phyloP scores from a whole-genome alignment of 2,329 filamentous ascomycete genomes.

The Penicillium sumatraense region DNA sequence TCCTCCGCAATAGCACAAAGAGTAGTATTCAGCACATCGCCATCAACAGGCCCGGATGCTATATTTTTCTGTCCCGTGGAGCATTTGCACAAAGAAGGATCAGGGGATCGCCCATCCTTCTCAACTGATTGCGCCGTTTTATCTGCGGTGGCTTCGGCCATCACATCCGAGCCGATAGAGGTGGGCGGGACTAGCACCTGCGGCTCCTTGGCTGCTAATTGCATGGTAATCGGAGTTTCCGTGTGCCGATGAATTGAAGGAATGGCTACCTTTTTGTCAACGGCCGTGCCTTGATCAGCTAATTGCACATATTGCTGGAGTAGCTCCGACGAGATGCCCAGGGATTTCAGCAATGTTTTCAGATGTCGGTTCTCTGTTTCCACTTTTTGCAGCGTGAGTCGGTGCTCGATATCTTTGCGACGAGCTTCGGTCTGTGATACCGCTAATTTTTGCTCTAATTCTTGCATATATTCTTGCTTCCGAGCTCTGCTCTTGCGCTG shows the following conservation, averaged over 20 bases:
- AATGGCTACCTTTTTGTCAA: slow-evolving; percentile 40
- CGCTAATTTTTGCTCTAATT: slow-evolving; percentile 39
- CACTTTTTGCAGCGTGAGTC: slow-evolving; percentile 38
- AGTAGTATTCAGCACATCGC: slow-evolving; percentile 38
- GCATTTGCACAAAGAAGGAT: slow-evolving; percentile 31
- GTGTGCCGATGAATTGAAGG: slow-evolving; percentile 31
- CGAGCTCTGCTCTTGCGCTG: slow-evolving; percentile 44
- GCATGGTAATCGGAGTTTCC: not conserved
- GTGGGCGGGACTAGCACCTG: not conserved
- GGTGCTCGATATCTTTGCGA: slow-evolving; percentile 38
- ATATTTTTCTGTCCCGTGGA: slow-evolving; percentile 12
- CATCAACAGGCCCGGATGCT: slow-evolving; percentile 25
- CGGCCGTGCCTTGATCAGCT: slow-evolving; percentile 20
- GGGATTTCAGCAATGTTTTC: slow-evolving; percentile 28
- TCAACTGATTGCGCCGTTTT: not conserved
- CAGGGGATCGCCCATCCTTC: not conserved
- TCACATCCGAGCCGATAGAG: not conserved
- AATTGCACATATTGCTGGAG: slow-evolving; percentile 34
- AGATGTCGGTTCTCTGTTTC: slow-evolving; percentile 40
- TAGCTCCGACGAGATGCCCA: slow-evolving; percentile 28
- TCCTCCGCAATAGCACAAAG: slow-evolving; percentile 45
- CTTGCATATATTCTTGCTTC: slow-evolving; percentile 41
- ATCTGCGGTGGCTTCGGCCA: not conserved
- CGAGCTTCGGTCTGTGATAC: slow-evolving; percentile 32
- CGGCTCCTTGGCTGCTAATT: not conserved